phyloP scores from a whole-genome alignment of 1,139 yeast genomes.

The Nadsonia commutata region DNA sequence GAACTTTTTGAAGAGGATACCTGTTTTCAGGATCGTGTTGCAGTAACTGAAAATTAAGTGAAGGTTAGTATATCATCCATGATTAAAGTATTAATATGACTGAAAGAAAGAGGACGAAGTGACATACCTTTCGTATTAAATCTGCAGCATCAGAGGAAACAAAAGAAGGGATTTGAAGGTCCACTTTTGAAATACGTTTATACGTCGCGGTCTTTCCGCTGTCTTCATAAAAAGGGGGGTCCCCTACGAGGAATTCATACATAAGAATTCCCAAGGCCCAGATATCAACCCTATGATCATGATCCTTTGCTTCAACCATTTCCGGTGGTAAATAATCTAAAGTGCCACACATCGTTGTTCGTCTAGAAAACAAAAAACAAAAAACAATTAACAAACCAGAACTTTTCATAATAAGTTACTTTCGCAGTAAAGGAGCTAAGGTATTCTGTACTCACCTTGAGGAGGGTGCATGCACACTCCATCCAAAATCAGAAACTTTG shows the following conservation, averaged over 20 bases:
- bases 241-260: conserved; percentile 77
- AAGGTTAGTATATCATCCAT: conserved; percentile 1
- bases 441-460: conserved; percentile 14
- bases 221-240: conserved; percentile 78
- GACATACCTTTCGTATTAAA: conserved; percentile 32
- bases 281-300: conserved; percentile 66
- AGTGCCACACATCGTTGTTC: conserved; percentile 89
- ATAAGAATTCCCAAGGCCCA: conserved; percentile 89
- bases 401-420: too few relatives aligned
- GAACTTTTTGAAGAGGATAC: conserved; percentile 43
- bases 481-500: conserved; percentile 87
- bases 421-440: too few relatives aligned
- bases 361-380: conserved; percentile 16
- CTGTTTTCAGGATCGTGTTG: conserved; percentile 59
- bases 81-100: conserved; percentile 2
- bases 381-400: too few relatives aligned
- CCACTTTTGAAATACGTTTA: conserved; percentile 63
- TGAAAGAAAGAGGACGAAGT: neutral
- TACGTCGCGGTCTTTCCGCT: conserved; percentile 61
- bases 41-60: conserved; percentile 25
- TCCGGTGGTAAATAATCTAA: conserved; percentile 92
- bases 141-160: conserved; percentile 66
- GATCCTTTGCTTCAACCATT: conserved; percentile 74
- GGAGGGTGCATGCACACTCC: conserved; percentile 66
- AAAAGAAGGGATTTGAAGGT: conserved; percentile 53